These are phyloP conservation scores for Irpex sp. DNA, from an alignment of 1,284 basidiomycete species.

Conservation along the genomic window DNA sequence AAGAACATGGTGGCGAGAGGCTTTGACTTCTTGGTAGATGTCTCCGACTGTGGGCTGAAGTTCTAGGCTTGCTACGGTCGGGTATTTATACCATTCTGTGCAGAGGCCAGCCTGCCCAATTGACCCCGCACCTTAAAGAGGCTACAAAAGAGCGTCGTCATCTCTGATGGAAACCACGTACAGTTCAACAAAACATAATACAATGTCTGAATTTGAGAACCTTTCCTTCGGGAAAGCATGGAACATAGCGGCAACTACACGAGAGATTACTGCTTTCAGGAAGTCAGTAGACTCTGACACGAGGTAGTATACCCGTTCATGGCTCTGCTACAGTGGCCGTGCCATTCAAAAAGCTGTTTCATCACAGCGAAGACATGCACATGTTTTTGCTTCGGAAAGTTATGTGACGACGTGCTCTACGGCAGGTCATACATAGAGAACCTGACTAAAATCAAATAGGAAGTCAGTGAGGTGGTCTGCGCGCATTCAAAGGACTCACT, in stretches of 20 bases:
- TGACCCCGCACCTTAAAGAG: neutral
- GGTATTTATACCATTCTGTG: slow-evolving; percentile 6
- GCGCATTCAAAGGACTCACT: neutral
- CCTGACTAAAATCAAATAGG: neutral
- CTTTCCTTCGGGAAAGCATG: neutral
- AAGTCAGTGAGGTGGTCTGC: neutral
- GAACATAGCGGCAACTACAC: neutral
- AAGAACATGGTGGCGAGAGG: neutral
- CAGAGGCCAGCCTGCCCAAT: neutral
- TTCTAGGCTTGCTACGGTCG: neutral
- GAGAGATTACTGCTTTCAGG: neutral
- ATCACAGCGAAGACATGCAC: neutral
- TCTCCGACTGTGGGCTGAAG: slow-evolving; percentile 1
- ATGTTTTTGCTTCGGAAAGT: neutral
- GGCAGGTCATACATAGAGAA: neutral
- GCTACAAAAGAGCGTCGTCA: neutral
- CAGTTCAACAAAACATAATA: neutral
- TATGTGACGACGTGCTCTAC: neutral
- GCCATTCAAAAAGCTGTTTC: neutral
- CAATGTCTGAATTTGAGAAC: neutral
- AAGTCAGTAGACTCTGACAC: neutral
- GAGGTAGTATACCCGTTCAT: neutral
- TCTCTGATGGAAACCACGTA: neutral
- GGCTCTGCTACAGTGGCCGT: neutral
- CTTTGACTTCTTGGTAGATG: neutral